Evolutionary conservation across 805 yeast species (phyloP), one percentile per base, ranked within the genome.

Genomic region (Starmerella kuoi): DNA sequence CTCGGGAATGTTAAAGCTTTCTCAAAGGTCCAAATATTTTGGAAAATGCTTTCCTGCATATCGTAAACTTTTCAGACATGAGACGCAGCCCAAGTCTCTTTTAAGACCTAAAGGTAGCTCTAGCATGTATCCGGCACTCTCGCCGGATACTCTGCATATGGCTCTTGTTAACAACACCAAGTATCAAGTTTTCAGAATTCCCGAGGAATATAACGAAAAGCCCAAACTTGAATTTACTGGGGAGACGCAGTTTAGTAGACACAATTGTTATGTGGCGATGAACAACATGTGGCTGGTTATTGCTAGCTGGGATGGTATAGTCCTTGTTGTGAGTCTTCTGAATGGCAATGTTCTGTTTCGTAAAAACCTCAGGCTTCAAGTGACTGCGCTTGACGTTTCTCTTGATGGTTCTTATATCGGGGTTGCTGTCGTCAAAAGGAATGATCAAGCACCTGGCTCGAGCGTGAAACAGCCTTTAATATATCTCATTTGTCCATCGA

Each of bases 41-140:
- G 76, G 78, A 5, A 79, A 77, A 53, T 83, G 88, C 52, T 86
- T 84, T 61, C 96, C 96, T 0, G 73, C 76, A 42, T 82, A 79
- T 56, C 68, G 94, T 45, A 77, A 73, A 47, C 67, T 73, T 38
- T 66, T 68, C 38, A 74, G 74, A 34, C 70, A 69, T 54, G 62
- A 66, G 22, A 72, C 79, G 0, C 77, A 74, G 44, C 60, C 75
- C 7, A 68, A 68, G 37, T 63, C 73, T 41, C 62, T 74, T 25
- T 57, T 71, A 38, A 62, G 66, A 59, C 63, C 74, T 39, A 64
- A 69, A 61, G 48, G 51, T n/a, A 9, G 11, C 27, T 37, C 72
- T 55, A 30, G n/a, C 20, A 66, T 76, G 49, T 63, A 76, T 60
- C 59, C 85, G 40, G 68, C 81, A 45, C 67, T 75, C 35, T 68